Conservation (phyloP, 2,329 filamentous ascomycete species). For the Claviceps purpurea region DNA sequence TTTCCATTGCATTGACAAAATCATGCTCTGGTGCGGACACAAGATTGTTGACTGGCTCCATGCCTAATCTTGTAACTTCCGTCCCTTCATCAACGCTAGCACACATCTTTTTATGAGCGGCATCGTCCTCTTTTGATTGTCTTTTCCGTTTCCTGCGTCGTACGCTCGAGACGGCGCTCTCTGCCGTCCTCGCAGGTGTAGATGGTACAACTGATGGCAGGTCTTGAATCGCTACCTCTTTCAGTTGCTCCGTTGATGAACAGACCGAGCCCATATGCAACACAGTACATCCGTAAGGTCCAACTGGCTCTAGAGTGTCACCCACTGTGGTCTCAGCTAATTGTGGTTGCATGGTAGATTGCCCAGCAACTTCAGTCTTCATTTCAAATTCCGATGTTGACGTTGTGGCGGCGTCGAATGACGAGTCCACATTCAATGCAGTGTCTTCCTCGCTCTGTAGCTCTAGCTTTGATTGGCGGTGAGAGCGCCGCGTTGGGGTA, state of each 20-base stretch:
- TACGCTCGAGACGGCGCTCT: conserved; percentile 1
- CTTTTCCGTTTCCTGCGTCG: conserved; percentile 16
- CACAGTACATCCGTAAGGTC: conserved; percentile 9
- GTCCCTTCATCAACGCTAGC: conserved; percentile 8
- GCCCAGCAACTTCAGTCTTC: neutral
- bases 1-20: conserved; percentile 1
- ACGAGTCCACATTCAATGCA: neutral
- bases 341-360: neutral
- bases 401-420: conserved; percentile 5
- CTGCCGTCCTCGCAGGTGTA: conserved; percentile 9
- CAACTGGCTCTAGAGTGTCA: neutral
- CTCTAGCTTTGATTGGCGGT: neutral
- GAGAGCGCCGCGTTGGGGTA: conserved; percentile 1
- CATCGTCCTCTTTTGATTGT: conserved; percentile 11
- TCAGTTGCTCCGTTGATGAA: conserved; percentile 8
- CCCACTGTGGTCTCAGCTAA: neutral
- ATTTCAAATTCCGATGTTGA: neutral
- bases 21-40: neutral
- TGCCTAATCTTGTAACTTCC: neutral
- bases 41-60: neutral
- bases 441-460: neutral
- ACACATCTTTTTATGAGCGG: conserved; percentile 18
- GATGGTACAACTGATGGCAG: conserved; percentile 12
- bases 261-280: conserved; percentile 10
- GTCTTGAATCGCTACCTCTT: conserved; percentile 5